phyloP scores from a whole-genome alignment of 169 alveolate genomes.

The Cytauxzoon felis region DNA sequence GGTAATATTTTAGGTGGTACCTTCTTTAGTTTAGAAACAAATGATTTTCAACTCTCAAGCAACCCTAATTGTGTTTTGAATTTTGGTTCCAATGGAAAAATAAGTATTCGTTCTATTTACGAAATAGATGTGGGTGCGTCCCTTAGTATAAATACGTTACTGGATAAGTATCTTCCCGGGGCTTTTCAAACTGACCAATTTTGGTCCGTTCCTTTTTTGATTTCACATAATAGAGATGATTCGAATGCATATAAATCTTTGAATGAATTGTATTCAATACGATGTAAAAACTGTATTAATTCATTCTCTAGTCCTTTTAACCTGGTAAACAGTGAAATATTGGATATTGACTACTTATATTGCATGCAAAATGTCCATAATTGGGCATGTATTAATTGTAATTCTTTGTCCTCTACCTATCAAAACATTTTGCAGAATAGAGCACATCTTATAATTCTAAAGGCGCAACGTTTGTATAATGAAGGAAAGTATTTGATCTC shows the following conservation, averaged over 20 bases:
- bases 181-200: constrained; percentile 66
- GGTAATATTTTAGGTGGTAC: constrained; percentile 70
- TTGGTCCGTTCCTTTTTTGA: constrained; percentile 36
- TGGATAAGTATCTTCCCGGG: constrained; percentile 79
- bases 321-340: too few species aligned
- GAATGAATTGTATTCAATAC: constrained; percentile 9
- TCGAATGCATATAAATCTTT: not conserved
- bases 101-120: constrained; percentile 77
- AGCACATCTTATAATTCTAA: constrained; percentile 41
- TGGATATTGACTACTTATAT: too few species aligned
- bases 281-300: constrained; percentile 26
- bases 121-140: constrained; percentile 77
- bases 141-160: constrained; percentile 67
- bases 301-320: constrained; percentile 12
- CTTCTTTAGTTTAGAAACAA: constrained; percentile 60
- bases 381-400: constrained; percentile 45
- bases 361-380: too few species aligned
- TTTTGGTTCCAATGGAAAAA: constrained; percentile 72
- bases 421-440: constrained; percentile 59
- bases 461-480: constrained; percentile 65
- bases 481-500: constrained; percentile 72
- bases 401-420: constrained; percentile 4
- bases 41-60: constrained; percentile 78
- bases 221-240: not conserved
- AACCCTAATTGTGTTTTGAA: constrained; percentile 76